Evolutionary conservation across 768 basidiomycete species (phyloP).

Genomic region (Rickenella mellea): DNA sequence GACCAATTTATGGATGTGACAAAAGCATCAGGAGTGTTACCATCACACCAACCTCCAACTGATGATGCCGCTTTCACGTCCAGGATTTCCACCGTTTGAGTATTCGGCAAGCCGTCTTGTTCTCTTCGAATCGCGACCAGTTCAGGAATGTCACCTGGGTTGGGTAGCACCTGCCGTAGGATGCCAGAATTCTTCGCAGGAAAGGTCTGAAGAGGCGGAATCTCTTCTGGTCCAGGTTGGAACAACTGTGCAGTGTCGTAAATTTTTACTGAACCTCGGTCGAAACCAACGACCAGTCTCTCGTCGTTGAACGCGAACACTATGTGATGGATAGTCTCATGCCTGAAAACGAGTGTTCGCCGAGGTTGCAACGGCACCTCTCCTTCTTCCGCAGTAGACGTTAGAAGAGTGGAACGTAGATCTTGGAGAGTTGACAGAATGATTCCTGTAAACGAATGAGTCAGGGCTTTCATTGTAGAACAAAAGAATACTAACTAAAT

Average conservation of each 20-base stretch:
- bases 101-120: conserved; percentile 17
- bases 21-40: conserved; percentile 28
- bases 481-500: conserved; percentile 15
- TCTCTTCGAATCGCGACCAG: conserved; percentile 51
- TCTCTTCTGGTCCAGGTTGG: conserved; percentile 29
- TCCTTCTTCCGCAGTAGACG: conserved; percentile 27
- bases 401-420: conserved; percentile 43
- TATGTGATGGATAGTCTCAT: conserved; percentile 42
- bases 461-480: neutral
- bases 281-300: conserved; percentile 47
- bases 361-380: conserved; percentile 39
- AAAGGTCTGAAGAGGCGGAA: conserved; percentile 41
- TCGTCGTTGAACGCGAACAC: conserved; percentile 51
- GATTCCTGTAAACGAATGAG: conserved; percentile 33
- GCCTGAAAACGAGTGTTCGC: conserved; percentile 34
- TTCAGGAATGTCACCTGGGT: conserved; percentile 54
- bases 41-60: conserved; percentile 44
- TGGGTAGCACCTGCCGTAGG: conserved; percentile 48
- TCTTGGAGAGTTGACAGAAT: conserved; percentile 51
- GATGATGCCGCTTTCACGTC: conserved; percentile 42
- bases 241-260: conserved; percentile 50
- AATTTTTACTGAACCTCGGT: conserved; percentile 48
- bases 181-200: conserved; percentile 31
- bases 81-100: conserved; percentile 45
- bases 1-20: conserved; percentile 50